Evolutionary conservation across 805 yeast genomes (phyloP), one percentile per base, ranked within the genome.

Genomic region (Maudiozyma turicensis): DNA sequence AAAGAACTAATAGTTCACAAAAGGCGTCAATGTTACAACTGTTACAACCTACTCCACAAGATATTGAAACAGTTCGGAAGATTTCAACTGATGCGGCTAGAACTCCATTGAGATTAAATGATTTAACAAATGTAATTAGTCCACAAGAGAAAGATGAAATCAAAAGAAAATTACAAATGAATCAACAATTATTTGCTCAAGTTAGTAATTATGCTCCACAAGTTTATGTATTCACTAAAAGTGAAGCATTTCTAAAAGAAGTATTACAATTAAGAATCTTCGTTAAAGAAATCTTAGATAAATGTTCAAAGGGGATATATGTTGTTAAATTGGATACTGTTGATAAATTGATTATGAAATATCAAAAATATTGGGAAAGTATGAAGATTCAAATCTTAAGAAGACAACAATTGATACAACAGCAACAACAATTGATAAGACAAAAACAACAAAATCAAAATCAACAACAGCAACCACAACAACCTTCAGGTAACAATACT

Each of bases 161-260:
- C 28, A 70, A 77, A 41, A 77, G 80, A 20, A 73, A 77, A 29
- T 72, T 85, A 33, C 63, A 68, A 33, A 56, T 72, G 15, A 67
- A 66, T 52, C 64, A 61, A 49, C 84, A 79, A 57, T 73, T 84
- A 54, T 80, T 77, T 64, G 74, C 80, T 37, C 76, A 82, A 53
- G 83, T 84, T 14, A 95, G 87, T 60, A 82, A 82, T 52, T 72
- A 88, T 41, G 79, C 86, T 40, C 88, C 95, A 37, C 81, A 85
- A 59, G 86, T 86, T 58, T 88, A 78, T 60, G 76, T 84, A 50
- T 72, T 86, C 52, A 84, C 95, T 1, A 80, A 82, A 57, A 85
- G 84, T 63, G 76, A 74, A 45, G 86, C 81, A 45, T 90, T 86
- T 8, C 84, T 95, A 1, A 81, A 79, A 58, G 77, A 86, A 55